phyloP scores from a whole-genome alignment of 441 rosid genomes.

The Geranium incanum region DNA sequence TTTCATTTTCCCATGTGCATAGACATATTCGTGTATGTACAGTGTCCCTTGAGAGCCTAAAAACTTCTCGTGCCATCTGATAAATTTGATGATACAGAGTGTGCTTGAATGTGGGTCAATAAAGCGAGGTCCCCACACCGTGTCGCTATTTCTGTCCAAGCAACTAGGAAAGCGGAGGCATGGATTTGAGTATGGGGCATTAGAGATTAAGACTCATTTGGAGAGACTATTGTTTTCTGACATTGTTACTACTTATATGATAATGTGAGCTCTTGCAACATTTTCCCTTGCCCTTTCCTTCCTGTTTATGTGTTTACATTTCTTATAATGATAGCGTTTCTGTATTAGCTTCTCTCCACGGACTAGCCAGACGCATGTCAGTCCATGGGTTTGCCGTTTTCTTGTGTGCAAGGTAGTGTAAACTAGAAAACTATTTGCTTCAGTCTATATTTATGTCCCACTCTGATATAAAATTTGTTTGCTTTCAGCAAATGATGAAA shows the following conservation, averaged over 20 bases:
- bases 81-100: constrained; percentile 44
- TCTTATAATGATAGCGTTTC: constrained; percentile 20
- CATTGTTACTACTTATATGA: constrained; percentile 58
- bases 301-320: constrained; percentile 10
- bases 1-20: constrained; percentile 1
- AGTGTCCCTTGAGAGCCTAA: constrained; percentile 15
- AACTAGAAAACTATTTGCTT: constrained; percentile 8
- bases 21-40: not conserved
- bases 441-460: constrained; percentile 13
- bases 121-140: constrained; percentile 46
- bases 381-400: constrained; percentile 92
- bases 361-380: constrained; percentile 25
- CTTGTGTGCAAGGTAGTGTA: constrained; percentile 58
- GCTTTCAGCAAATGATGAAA: constrained; percentile 52
- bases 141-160: constrained; percentile 69
- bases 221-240: constrained; percentile 67
- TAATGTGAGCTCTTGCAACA: constrained; percentile 51
- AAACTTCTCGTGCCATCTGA: constrained; percentile 20
- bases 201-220: constrained; percentile 70
- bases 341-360: constrained; percentile 55
- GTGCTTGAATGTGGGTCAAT: constrained; percentile 83
- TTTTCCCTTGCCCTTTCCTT: constrained; percentile 4
- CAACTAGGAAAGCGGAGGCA: constrained; percentile 66
- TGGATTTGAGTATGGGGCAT: constrained; percentile 80
- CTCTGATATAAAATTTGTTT: constrained; percentile 23